Conservation (phyloP, 441 rosid genomes). For the Viola pubescens region DNA sequence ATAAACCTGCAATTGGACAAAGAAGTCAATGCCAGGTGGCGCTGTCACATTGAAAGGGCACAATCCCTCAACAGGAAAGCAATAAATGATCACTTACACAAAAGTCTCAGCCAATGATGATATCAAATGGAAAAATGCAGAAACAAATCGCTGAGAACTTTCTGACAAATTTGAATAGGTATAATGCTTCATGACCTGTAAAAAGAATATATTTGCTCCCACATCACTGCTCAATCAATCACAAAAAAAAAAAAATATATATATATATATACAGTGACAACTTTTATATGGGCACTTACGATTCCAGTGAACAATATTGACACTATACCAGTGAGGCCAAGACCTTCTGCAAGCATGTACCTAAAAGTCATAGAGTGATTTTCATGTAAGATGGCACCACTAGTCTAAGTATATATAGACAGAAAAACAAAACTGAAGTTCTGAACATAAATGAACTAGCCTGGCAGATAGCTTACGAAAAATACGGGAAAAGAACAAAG, state of each 20-base stretch:
- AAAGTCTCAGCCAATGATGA: slow-evolving; percentile 98
- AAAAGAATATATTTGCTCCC: slow-evolving; percentile 17
- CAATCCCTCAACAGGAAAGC: slow-evolving; percentile 4
- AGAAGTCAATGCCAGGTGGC: slow-evolving; percentile 12
- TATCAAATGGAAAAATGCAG: slow-evolving; percentile 89
- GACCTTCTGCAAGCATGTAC: slow-evolving; percentile 99
- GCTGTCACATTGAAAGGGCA: slow-evolving; percentile 5
- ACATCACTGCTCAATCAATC: slow-evolving; percentile 19
- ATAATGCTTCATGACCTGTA: slow-evolving; percentile 96
- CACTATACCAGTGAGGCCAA: slow-evolving; percentile 97
- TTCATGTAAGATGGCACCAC: slow-evolving; percentile 10
- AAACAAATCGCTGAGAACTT: slow-evolving; percentile 85
- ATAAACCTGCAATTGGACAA: slow-evolving; percentile 64
- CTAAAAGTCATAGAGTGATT: slow-evolving; percentile 28
- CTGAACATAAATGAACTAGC: slow-evolving; percentile 7
- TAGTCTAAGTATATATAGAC: slow-evolving; percentile 1
- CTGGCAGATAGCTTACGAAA: slow-evolving; percentile 60
- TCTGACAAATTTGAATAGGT: slow-evolving; percentile 89
- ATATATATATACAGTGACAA: neutral
- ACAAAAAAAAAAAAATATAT: neutral
- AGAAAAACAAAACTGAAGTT: neutral
- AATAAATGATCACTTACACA: slow-evolving; percentile 41
- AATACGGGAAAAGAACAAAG: slow-evolving; percentile 94
- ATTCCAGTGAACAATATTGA: slow-evolving; percentile 97
- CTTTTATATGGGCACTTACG: slow-evolving; percentile 39